Percentiles rank a stretch among this genome's conserved stretches.
These are phyloP conservation scores for Thecaphora thlaspeos DNA, from an alignment of 1,284 basidiomycete species.

Conservation along the genomic window DNA sequence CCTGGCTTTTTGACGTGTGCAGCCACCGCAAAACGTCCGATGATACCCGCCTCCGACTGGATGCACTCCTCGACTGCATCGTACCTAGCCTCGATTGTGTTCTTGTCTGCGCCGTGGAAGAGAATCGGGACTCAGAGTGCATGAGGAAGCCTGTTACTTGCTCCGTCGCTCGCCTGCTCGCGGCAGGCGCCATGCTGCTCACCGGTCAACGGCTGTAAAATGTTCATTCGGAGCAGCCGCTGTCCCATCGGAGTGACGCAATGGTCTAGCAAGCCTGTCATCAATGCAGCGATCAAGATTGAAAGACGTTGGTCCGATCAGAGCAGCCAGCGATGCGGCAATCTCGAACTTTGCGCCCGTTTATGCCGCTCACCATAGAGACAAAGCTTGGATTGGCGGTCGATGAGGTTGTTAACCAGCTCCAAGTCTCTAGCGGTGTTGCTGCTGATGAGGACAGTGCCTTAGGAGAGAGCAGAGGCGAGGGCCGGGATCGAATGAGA, in stretches of 20 bases:
- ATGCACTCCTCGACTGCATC: slow-evolving; percentile 67
- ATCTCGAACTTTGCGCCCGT: no score
- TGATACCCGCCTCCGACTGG: slow-evolving; percentile 63
- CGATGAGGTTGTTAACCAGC: slow-evolving; percentile 63
- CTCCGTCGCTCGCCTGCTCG: no score
- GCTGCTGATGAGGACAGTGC: slow-evolving; percentile 87
- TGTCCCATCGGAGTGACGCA: slow-evolving; percentile 85
- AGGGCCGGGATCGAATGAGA: neutral
- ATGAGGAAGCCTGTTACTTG: no score
- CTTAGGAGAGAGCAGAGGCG: neutral
- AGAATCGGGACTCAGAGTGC: no score
- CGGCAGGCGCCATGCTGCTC: no score
- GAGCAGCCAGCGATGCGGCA: no score
- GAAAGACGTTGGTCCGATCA: no score
- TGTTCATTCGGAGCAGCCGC: slow-evolving; percentile 73
- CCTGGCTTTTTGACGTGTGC: no score
- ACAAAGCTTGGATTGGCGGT: slow-evolving; percentile 25
- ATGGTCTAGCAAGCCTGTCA: slow-evolving; percentile 65
- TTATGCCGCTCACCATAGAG: no score
- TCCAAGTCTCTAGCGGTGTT: slow-evolving; percentile 84
- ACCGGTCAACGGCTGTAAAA: slow-evolving; percentile 79
- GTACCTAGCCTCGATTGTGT: slow-evolving; percentile 73
- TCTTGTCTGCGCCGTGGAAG: slow-evolving; percentile 66
- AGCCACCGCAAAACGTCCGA: no score
- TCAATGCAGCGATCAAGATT: neutral